These are phyloP conservation scores for Lachancea quebecensis DNA, from an alignment of 805 yeast genomes.

Conservation along the genomic window DNA sequence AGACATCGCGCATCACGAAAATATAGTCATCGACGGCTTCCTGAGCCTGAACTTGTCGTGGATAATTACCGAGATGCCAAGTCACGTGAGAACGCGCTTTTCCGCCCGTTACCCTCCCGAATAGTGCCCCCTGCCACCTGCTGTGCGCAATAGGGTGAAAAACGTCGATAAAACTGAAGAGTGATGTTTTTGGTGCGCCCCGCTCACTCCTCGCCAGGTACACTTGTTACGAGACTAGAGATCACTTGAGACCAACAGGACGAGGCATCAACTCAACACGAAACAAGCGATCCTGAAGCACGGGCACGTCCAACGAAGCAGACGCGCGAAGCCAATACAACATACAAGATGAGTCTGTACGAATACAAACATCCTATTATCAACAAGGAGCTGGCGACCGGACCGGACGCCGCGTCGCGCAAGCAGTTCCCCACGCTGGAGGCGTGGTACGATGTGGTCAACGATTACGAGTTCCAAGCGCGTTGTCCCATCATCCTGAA, in stretches of 20 bases:
- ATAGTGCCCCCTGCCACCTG: background rate
- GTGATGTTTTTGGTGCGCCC: background rate
- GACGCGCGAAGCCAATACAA: background rate
- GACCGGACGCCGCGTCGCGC: constrained; percentile 18
- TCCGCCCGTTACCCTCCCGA: background rate
- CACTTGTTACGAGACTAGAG: constrained; percentile 4
- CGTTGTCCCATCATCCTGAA: constrained; percentile 32
- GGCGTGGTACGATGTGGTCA: constrained; percentile 30
- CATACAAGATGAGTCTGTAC: constrained; percentile 20
- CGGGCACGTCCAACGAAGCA: constrained; percentile 7
- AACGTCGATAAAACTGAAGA: background rate
- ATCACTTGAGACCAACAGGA: background rate
- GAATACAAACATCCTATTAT: constrained; percentile 32
- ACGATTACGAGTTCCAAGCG: constrained; percentile 32
- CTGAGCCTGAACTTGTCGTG: too few relatives aligned
- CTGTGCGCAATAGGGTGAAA: background rate
- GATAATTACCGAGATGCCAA: too few relatives aligned
- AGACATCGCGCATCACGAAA: background rate
- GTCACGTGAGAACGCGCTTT: background rate
- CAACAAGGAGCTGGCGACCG: constrained; percentile 25
- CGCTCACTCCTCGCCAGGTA: background rate
- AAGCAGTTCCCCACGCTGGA: constrained; percentile 25
- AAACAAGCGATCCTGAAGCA: background rate
- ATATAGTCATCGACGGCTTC: background rate
- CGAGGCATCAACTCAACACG: background rate